A percentile compares a stretch with the other conserved stretches of the same genome.
These are phyloP conservation scores for Akanthomyces dipterigenus DNA, from an alignment of 2,329 filamentous ascomycete genomes.

Conservation along the genomic window DNA sequence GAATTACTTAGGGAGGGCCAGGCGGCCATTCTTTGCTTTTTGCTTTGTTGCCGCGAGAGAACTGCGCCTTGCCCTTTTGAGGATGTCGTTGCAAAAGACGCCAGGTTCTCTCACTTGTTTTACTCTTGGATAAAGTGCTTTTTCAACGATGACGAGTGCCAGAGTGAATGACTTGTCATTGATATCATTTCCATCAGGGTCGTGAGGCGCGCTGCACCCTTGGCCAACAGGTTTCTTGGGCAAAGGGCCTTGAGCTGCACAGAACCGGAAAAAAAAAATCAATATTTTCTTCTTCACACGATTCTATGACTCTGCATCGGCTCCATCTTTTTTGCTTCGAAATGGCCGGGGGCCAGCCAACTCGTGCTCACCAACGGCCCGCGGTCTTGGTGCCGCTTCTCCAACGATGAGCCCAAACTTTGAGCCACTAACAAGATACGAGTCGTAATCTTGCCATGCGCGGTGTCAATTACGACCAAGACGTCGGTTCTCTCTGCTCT, in stretches of 20 bases:
- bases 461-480: not conserved
- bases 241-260: too few species aligned
- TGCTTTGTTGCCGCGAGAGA: conserved; percentile 18
- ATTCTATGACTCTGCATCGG: too few species aligned
- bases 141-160: too few species aligned
- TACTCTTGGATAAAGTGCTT: not conserved
- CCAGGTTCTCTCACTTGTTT: not conserved
- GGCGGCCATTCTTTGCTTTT: conserved; percentile 1
- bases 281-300: too few species aligned
- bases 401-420: not conserved
- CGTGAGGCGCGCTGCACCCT: too few species aligned
- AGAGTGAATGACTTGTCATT: too few species aligned
- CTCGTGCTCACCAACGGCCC: not conserved
- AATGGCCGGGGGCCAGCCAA: not conserved
- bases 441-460: too few species aligned
- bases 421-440: too few species aligned
- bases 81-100: not conserved
- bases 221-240: too few species aligned
- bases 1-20: not conserved
- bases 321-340: not conserved
- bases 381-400: not conserved
- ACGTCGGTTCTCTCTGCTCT: not conserved
- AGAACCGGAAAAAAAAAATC: too few species aligned
- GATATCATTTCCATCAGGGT: too few species aligned
- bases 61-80: conserved; percentile 15